phyloP scores from a whole-genome alignment of 371 early-diverging fungal genomes.

The Mortierella sp. region DNA sequence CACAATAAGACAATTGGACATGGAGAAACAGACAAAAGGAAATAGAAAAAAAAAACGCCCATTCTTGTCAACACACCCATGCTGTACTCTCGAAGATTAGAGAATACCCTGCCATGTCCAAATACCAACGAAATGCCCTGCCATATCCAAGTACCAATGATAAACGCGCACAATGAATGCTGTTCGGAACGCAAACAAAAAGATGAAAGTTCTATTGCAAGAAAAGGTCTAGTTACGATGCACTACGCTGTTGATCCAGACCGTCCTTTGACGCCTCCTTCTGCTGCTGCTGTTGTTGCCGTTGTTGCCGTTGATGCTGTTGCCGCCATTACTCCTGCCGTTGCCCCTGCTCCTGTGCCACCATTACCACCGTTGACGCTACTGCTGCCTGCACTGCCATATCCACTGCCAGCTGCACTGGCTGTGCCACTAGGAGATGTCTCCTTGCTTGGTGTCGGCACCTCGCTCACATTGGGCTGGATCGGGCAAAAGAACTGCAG shows the following conservation, averaged over 20 bases:
- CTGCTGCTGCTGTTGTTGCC: not conserved
- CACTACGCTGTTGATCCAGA: not conserved
- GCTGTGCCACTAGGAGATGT: constrained; percentile 1
- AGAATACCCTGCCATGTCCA: no score
- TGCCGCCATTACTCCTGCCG: not conserved
- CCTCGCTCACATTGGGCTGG: constrained; percentile 44
- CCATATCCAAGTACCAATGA: no score
- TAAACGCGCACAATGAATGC: no score
- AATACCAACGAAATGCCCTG: no score
- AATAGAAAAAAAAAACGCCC: no score
- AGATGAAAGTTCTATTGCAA: not conserved
- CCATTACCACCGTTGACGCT: not conserved
- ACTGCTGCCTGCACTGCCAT: not conserved
- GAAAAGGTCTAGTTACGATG: not conserved
- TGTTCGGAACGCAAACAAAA: no score
- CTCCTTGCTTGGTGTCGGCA: constrained; percentile 38
- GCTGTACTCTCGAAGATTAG: no score
- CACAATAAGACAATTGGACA: no score
- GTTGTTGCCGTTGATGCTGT: not conserved
- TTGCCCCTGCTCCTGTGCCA: not conserved
- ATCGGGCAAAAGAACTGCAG: constrained; percentile 66
- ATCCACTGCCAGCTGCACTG: not conserved
- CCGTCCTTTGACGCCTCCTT: not conserved
- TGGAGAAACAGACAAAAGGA: not conserved
- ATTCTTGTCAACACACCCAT: no score